These are phyloP conservation scores for Gaeumannomyces sp. DNA, from an alignment of 2,329 filamentous ascomycete species.

Conservation along the genomic window DNA sequence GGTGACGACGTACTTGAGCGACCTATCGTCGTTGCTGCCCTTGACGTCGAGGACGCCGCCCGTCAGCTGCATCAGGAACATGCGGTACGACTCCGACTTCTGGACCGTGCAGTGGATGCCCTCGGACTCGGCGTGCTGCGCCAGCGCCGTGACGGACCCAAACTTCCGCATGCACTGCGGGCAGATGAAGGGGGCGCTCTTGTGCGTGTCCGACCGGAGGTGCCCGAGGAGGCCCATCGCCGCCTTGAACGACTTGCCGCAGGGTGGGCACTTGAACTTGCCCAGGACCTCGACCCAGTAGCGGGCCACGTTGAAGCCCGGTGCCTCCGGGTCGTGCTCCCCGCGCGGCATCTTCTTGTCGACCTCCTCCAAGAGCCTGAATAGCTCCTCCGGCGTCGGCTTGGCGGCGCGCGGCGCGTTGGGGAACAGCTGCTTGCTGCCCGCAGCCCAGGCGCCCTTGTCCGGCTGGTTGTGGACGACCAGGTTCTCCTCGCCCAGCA, in stretches of 20 bases:
- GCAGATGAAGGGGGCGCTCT: constrained; percentile 31
- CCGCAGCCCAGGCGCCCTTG: not conserved
- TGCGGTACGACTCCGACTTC: constrained; percentile 31
- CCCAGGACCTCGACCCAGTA: constrained; percentile 38
- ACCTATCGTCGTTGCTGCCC: constrained; percentile 27
- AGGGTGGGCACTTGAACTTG: constrained; percentile 51
- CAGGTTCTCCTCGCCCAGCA: constrained; percentile 16
- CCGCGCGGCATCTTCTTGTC: constrained; percentile 10
- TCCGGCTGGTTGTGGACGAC: constrained; percentile 11
- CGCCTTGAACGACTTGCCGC: constrained; percentile 40
- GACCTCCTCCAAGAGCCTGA: not conserved
- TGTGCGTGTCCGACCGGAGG: constrained; percentile 37
- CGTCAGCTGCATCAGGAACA: constrained; percentile 33
- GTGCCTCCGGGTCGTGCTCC: constrained; percentile 37
- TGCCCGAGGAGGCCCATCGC: constrained; percentile 31
- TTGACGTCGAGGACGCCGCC: constrained; percentile 30
- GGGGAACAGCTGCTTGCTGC: constrained; percentile 22
- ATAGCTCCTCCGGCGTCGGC: constrained; percentile 18
- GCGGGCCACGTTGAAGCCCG: constrained; percentile 38
- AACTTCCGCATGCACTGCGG: constrained; percentile 38
- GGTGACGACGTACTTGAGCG: constrained; percentile 26
- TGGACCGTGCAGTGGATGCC: constrained; percentile 36
- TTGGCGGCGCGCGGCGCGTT: constrained; percentile 17
- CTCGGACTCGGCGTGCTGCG: constrained; percentile 42
- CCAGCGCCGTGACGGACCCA: constrained; percentile 34